Conservation (phyloP, 2,329 filamentous ascomycete genomes). For the Davidsoniella australis region DNA sequence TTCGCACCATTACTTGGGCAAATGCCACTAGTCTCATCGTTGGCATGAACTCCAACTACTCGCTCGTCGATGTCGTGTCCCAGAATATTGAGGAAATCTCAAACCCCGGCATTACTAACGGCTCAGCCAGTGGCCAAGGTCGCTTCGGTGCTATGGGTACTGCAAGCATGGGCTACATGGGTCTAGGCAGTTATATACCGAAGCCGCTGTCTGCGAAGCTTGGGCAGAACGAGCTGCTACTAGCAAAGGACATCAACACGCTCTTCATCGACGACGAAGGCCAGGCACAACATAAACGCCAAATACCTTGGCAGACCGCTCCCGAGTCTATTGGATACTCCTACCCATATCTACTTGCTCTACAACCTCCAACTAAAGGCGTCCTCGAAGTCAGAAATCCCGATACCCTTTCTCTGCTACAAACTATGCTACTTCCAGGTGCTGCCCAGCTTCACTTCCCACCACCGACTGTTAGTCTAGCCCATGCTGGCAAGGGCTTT, state of each 20-base stretch:
- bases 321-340: slow-evolving; percentile 90
- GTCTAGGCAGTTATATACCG: slow-evolving; percentile 77
- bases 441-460: slow-evolving; percentile 80
- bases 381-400: slow-evolving; percentile 83
- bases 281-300: slow-evolving; percentile 62
- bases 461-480: slow-evolving; percentile 81
- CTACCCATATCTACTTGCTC: slow-evolving; percentile 81
- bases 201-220: slow-evolving; percentile 76
- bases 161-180: slow-evolving; percentile 92
- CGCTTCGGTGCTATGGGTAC: slow-evolving; percentile 71
- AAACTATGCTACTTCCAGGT: slow-evolving; percentile 65
- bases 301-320: slow-evolving; percentile 80
- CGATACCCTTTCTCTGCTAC: slow-evolving; percentile 74
- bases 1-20: slow-evolving; percentile 83
- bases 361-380: slow-evolving; percentile 71
- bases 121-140: slow-evolving; percentile 43
- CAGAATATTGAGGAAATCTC: slow-evolving; percentile 60
- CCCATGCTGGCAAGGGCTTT: slow-evolving; percentile 91
- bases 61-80: slow-evolving; percentile 70
- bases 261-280: slow-evolving; percentile 77
- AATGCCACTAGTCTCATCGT: slow-evolving; percentile 73
- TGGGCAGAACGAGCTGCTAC: slow-evolving; percentile 64
- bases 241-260: slow-evolving; percentile 97
- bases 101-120: slow-evolving; percentile 55
- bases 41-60: slow-evolving; percentile 81